Evolutionary conservation across 2,329 filamentous ascomycete genomes (phyloP).

Genomic region (Aspergillus arachidicola): DNA sequence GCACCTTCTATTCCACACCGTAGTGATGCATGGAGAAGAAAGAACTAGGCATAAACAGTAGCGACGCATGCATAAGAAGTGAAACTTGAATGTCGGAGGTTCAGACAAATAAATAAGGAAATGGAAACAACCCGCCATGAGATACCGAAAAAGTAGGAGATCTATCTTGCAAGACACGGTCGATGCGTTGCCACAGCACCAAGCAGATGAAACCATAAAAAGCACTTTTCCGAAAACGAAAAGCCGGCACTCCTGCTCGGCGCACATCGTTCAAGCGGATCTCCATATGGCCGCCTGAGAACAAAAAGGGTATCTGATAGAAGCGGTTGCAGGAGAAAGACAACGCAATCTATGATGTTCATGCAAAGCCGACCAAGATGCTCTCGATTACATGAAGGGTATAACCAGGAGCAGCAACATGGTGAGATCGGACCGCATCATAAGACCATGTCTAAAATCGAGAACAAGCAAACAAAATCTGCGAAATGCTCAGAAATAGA

Average conservation of each 20-base stretch:
- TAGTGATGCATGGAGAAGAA: constrained; percentile 27
- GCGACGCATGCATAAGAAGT: constrained; percentile 17
- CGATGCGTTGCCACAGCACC: constrained; percentile 43
- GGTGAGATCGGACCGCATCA: constrained; percentile 41
- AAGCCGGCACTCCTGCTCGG: constrained; percentile 42
- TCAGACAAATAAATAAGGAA: constrained; percentile 15
- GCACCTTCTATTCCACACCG: constrained; percentile 15
- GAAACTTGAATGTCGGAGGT: constrained; percentile 27
- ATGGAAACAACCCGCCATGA: constrained; percentile 38
- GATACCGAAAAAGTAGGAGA: constrained; percentile 44
- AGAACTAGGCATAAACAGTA: constrained; percentile 20
- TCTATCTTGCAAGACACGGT: constrained; percentile 45
- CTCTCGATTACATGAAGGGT: constrained; percentile 27
- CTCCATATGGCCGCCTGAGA: constrained; percentile 45
- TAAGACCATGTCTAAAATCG: constrained; percentile 41
- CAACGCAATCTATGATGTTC: constrained; percentile 58
- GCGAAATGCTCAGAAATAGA: constrained; percentile 29
- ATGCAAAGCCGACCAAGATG: constrained; percentile 45
- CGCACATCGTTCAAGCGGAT: constrained; percentile 42
- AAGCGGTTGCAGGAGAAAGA: constrained; percentile 47
- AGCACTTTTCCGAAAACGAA: constrained; percentile 42
- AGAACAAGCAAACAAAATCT: constrained; percentile 30
- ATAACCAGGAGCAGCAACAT: constrained; percentile 32
- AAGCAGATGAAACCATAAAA: constrained; percentile 43
- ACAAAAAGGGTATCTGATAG: constrained; percentile 51